Base-by-base conservation (phyloP, 306 rosid genomes). In the Begonia fuchsioides region DNA sequence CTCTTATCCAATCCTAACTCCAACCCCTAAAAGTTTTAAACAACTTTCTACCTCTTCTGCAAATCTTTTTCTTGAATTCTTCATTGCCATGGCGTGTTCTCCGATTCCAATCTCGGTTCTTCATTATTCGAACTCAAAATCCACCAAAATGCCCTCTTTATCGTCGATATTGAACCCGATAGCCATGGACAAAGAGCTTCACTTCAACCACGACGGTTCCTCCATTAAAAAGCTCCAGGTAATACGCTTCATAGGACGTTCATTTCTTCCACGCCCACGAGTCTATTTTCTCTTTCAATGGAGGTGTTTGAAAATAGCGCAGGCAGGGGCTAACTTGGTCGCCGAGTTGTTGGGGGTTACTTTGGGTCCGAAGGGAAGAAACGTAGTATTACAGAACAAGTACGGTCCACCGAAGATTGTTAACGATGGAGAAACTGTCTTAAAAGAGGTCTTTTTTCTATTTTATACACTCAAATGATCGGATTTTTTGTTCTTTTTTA, bases 331-430 rank as follows among this genome's bases (percentile, higher is more conserved):
- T 74, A 68, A 84, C 47, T 39, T 78, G 70, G 93, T 80, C 57
- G 96, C 96, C 10, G 76, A 78, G 61, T 71, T 83, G 49, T 76
- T 88, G 64, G 95, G 96, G 51, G 90, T 88, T 17, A 88, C 95
- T 56, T 72, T 88, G 77, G 95, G 95, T 26, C 95, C 93, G 45
- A 83, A 81, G 61, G 95, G 97, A 12, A 88, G 95, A 61, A 88
- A 88, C 70, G 95, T 83, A 32, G 90, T 88, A 63, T 76, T 88
- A 56, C 82, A 73, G 19, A 83, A 76, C 51, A 88, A 78, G 71
- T 88, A 81, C 69, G 97, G 95, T 2, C 97, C 93, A 32, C 97
- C 97, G 20, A 88, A 74, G 77, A 88, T 88, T 3, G 97, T 88
- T 12, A 88, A 88, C 68, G 97, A 83, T 32, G 90, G 97, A 18